Evolutionary conservation across 331 rosid species (phyloP).

Genomic region (Quercus tomentella): DNA sequence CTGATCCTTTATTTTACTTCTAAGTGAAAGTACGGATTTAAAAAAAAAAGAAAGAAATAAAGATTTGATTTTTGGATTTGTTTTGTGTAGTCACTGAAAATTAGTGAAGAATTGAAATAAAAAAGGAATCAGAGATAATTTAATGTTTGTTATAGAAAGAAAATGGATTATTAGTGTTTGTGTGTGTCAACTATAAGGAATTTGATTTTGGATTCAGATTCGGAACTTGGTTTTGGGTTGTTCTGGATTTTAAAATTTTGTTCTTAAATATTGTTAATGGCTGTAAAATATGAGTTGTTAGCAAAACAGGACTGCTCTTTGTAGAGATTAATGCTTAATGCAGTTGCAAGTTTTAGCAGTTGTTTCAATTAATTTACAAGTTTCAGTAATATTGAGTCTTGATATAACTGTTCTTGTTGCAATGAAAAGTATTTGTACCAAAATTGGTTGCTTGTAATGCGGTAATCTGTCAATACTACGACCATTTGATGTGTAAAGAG

Average conservation of each 20-base stretch:
- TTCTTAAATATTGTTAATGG: not conserved
- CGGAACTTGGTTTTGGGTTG: not conserved
- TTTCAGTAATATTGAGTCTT: not conserved
- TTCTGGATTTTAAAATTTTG: not conserved
- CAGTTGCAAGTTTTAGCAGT: not conserved
- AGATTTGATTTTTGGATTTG: not conserved
- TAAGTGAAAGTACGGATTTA: not conserved
- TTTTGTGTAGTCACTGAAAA: not conserved
- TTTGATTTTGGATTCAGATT: no score
- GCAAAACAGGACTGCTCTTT: no score
- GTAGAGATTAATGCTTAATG: no score
- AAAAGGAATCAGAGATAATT: no score
- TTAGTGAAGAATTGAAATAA: not conserved
- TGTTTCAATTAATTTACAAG: not conserved
- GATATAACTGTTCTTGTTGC: not conserved
- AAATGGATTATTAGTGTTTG: not conserved
- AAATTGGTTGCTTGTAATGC: not conserved
- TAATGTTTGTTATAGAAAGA: not conserved
- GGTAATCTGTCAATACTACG: not conserved
- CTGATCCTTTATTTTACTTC: not conserved
- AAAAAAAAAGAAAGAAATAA: not conserved
- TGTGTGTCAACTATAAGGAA: no score
- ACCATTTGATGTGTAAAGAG: not conserved
- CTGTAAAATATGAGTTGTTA: not conserved
- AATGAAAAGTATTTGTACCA: not conserved